Base-by-base conservation (phyloP, 805 yeast species). In the Myxozyma lipomycoides region DNA sequence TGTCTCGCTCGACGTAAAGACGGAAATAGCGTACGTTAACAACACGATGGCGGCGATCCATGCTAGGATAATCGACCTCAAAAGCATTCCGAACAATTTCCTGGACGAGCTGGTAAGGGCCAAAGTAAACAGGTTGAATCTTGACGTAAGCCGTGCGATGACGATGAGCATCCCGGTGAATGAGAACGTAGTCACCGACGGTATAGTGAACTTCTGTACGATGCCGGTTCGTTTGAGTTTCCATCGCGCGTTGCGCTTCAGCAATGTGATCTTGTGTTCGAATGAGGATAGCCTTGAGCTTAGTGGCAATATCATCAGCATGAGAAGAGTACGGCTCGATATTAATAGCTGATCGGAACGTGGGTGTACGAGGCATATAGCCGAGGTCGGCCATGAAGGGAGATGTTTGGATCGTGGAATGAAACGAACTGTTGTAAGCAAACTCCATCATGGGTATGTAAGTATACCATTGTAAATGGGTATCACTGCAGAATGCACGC, bases 311-410 rank as follows among this genome's bases (percentile, higher is more conserved):
- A 3, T 17, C 39, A 12, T 4, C 9, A 17, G 46, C 22, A 32
- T 21, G 26, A 17, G 46, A 6, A 12, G 25, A 34, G 32, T 18
- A 28, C 15, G 34, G 34, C 15, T 28, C 34, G 34, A 28, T 15
- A 28, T 10, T 28, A 28, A 28, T 28, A 15, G 34, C 34, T 28
- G 9, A 17, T 5, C 5, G 9, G 26, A 43, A 43, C 4, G 46
- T 18, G 17, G 46, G 46, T 5, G 22, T 4, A 4, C 28, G n/a
- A 5, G 46, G 46, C 3, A 6, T 28, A 22, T 34, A 43, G 9
- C 46, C 46, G 4, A 43, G 19, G 22, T 43, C 46, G 5, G 46
- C 46, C 21, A 32, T 30, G 30, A 43, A 43, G 18, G 46, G 46
- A n/a, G 40, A 18, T 5, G 40, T 34, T 23, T 43, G 9, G 26